Percentiles rank a stretch among this genome's conserved stretches.
Evolutionary conservation across 495 filamentous ascomycete genomes (phyloP).

Genomic region (Aspergillus homomorphus): DNA sequence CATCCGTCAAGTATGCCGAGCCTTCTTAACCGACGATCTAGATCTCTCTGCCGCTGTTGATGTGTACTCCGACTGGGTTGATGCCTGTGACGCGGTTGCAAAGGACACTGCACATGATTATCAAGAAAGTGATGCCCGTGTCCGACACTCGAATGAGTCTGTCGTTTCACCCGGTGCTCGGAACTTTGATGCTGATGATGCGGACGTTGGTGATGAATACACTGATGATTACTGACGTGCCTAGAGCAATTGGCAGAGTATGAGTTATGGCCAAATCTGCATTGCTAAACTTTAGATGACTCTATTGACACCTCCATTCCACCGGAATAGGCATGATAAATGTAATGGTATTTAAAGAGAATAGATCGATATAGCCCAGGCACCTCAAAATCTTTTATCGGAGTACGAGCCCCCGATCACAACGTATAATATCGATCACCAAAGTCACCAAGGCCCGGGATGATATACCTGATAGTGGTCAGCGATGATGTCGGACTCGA

Average conservation of each 20-base stretch:
- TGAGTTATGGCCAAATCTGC: background rate
- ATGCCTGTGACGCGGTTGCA: slow-evolving; percentile 84
- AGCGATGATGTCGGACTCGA: slow-evolving; percentile 11
- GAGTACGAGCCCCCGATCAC: slow-evolving; percentile 30
- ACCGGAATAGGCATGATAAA: background rate
- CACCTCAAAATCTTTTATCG: background rate
- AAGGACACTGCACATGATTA: slow-evolving; percentile 58
- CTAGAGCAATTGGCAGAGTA: slow-evolving; percentile 21
- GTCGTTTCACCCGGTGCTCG: slow-evolving; percentile 18
- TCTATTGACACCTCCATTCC: background rate
- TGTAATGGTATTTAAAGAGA: background rate
- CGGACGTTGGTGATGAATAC: slow-evolving; percentile 21
- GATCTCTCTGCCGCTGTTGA: slow-evolving; percentile 88
- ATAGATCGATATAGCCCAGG: background rate
- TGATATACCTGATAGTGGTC: slow-evolving; percentile 70
- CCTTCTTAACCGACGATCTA: slow-evolving; percentile 25
- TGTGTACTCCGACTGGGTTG: slow-evolving; percentile 97
- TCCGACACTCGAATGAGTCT: slow-evolving; percentile 20
- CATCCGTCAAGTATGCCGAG: background rate
- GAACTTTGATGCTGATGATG: slow-evolving; percentile 14
- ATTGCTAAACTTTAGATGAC: background rate
- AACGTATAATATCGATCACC: slow-evolving; percentile 96
- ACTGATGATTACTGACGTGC: slow-evolving; percentile 32
- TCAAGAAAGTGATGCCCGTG: slow-evolving; percentile 42
- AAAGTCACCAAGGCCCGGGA: slow-evolving; percentile 94